A percentile compares a stretch with the other conserved stretches of the same genome.
Evolutionary conservation across 495 filamentous ascomycete species (phyloP).

Genomic region (Rusavskia elegans): DNA sequence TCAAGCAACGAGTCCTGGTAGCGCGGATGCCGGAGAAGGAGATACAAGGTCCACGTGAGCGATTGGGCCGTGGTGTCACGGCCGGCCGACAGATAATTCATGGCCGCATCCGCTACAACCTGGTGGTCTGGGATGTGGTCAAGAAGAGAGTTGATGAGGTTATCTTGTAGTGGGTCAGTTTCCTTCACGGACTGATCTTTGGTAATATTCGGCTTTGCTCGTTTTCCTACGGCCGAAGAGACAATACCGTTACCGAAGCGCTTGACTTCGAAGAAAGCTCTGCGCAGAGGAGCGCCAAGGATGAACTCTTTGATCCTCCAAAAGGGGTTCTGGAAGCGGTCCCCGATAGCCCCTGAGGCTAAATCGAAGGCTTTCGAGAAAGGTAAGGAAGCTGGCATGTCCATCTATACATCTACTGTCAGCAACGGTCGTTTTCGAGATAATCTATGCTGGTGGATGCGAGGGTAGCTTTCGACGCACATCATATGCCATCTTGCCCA

Average conservation of each 20-base stretch:
- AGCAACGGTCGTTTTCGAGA: neutral
- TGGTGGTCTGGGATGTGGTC: constrained; percentile 31
- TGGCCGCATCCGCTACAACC: constrained; percentile 38
- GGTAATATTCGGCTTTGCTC: constrained; percentile 3
- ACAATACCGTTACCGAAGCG: constrained; percentile 36
- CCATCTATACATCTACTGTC: constrained; percentile 24
- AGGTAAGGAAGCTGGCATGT: constrained; percentile 39
- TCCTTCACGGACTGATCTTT: constrained; percentile 22
- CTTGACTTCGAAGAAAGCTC: constrained; percentile 29
- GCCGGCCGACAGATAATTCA: constrained; percentile 45
- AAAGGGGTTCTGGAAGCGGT: constrained; percentile 45
- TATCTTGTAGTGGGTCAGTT: constrained; percentile 7
- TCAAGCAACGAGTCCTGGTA: constrained; percentile 21
- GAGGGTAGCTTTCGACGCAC: constrained; percentile 12
- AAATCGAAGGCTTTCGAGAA: constrained; percentile 41
- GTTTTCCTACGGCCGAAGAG: constrained; percentile 25
- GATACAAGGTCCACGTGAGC: constrained; percentile 42
- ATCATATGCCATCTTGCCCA: constrained; percentile 47
- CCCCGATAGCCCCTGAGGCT: constrained; percentile 39
- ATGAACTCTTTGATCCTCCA: constrained; percentile 38
- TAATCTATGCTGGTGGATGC: neutral
- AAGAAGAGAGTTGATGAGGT: constrained; percentile 39
- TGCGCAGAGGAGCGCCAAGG: constrained; percentile 27
- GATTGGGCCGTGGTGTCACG: constrained; percentile 46
- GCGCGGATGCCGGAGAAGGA: constrained; percentile 32